Evolutionary conservation across 805 yeast species (phyloP).

Genomic region (Candida silvicultrix): DNA sequence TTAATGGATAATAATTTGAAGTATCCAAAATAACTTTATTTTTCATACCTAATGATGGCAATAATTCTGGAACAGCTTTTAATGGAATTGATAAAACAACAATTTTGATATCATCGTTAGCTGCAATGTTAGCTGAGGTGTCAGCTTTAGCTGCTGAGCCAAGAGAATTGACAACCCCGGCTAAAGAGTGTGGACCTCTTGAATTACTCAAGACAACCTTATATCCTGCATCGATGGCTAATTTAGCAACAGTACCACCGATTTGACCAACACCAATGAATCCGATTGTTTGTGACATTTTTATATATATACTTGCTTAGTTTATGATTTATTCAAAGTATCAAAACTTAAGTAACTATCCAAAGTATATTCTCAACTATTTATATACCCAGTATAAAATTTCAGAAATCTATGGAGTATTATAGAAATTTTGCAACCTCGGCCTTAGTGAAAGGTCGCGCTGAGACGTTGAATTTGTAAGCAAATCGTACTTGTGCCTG

Average conservation of each 20-base stretch:
- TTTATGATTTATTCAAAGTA: no score
- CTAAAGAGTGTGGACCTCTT: neutral
- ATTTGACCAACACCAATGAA: conserved; percentile 1
- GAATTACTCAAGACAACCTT: neutral
- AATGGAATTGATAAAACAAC: neutral
- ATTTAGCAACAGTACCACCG: neutral
- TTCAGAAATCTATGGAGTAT: neutral
- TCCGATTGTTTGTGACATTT: neutral
- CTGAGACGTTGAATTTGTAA: neutral
- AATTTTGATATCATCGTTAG: neutral
- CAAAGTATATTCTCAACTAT: no score
- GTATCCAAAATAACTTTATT: neutral
- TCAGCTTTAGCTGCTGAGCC: neutral
- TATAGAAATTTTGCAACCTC: neutral
- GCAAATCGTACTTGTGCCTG: neutral
- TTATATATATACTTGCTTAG: no score
- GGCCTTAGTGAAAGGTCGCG: neutral
- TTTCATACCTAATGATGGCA: neutral
- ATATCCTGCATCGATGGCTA: neutral
- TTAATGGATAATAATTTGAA: neutral
- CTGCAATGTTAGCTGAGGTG: neutral
- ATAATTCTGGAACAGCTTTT: neutral
- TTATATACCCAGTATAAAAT: no score
- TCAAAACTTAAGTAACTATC: no score
- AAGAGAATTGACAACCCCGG: neutral